Evolutionary conservation across 1,284 basidiomycete genomes (phyloP), one percentile per base, ranked within the genome.

Genomic region (Heterobasidion parviporum): DNA sequence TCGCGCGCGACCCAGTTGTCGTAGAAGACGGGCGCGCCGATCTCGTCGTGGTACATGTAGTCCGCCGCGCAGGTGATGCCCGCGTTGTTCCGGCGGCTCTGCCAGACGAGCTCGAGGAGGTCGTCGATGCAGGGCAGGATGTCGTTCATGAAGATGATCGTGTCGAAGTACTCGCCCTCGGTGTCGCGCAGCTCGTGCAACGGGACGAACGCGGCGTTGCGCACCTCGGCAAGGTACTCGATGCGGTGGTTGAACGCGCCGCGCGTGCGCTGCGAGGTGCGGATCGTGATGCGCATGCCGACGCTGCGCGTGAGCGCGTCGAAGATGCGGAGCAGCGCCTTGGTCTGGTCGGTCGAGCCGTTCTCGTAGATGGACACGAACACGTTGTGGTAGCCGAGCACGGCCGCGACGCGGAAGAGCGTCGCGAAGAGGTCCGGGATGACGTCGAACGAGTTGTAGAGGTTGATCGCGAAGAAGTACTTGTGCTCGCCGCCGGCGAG

Each of bases 291-390:
- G 50, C 94, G 85, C 71, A 98, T 79, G 32, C 95, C 94, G 57
- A 94, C 92, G 35, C 85, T 86, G 50, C 87, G 79, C 7, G 91
- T 92, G 52, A 98, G 79, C 12, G 93, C 89, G 70, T 95, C 93
- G 67, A 96, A 96, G 58, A 98, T 92, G 50, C 89, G 82, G 36
- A 98, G 79, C 15, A 98, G 80, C 0, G 94, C 94, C 71, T 97
- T 97, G 33, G 95, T 98, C 74, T 97, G 95, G 76, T 98, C 94
- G 51, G 84, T 85, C 20, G 93, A 96, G 3, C 94, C 95, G 72
- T 98, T 98, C 75, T 98, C 94, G 78, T 98, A 98, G 63, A 98
- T 96, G 46, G 93, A 95, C 45, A 98, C 92, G 68, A 87, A 97
- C 64, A 96, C 92, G 68, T 98, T 98, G 71, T 96, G 92, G 73